phyloP scores from a whole-genome alignment of 768 basidiomycete species.

The Jaapia argillacea region DNA sequence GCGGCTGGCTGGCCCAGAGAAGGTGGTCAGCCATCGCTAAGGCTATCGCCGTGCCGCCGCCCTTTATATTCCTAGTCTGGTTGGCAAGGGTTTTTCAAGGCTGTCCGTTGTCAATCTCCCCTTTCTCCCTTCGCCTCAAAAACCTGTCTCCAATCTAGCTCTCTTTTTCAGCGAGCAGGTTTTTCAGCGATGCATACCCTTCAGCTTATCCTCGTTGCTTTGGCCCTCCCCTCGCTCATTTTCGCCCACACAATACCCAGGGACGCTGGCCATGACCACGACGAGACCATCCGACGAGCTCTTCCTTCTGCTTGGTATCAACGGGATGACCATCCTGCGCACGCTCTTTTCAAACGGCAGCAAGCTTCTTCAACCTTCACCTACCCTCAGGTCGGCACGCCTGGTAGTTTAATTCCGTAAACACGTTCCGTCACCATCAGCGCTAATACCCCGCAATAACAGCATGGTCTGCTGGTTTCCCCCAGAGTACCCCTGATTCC shows the following conservation, averaged over 20 bases:
- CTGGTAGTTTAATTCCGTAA: conserved; percentile 4
- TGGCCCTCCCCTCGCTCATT: not conserved
- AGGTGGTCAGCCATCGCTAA: too few species aligned
- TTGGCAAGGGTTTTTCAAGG: too few species aligned
- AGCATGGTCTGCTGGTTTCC: conserved; percentile 26
- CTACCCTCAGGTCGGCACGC: conserved; percentile 12
- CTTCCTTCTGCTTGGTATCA: conserved; percentile 19
- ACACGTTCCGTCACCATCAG: not conserved
- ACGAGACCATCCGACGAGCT: not conserved
- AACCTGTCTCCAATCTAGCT: too few species aligned
- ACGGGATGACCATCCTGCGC: conserved; percentile 11
- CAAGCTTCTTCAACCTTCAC: not conserved
- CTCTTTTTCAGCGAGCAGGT: too few species aligned
- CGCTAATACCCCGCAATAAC: not conserved
- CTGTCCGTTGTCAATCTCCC: too few species aligned
- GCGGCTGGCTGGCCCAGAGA: too few species aligned
- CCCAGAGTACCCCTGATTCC: conserved; percentile 17
- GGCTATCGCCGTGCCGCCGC: too few species aligned
- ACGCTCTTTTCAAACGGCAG: conserved; percentile 17
- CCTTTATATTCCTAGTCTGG: too few species aligned
- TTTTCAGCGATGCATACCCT: too few species aligned
- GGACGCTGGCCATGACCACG: not conserved
- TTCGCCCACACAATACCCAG: conserved; percentile 5
- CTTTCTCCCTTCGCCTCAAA: too few species aligned
- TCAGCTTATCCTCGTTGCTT: not conserved